Base-by-base conservation (phyloP, 495 filamentous ascomycete species). In the Amorphotheca resinae region DNA sequence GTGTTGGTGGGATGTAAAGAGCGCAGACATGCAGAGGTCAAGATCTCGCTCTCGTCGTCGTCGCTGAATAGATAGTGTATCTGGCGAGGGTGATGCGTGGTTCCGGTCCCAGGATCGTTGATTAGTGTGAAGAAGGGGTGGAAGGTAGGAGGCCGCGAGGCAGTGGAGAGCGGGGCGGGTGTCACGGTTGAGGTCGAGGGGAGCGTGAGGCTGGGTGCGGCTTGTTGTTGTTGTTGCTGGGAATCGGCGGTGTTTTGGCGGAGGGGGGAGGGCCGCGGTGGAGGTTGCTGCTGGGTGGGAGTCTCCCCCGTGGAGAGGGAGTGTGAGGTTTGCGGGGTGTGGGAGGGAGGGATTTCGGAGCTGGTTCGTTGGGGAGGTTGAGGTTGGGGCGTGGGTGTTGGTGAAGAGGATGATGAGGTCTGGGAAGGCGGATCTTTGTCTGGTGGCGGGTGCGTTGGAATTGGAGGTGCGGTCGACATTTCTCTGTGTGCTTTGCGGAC, bases 11-110 rank as follows among this genome's bases (percentile, higher is more conserved):
- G 38, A 17, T 41, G n/a, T 30, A 11, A 22, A 30, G 2, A 28
- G 1, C 38, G 38, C 11, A 28, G 1, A 16, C 38, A 39, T 1
- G 38, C 33, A 1, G 21, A 17, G 5, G 80, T 81, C 22, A 84
- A 60, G 33, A 80, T 64, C 8, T 83, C 79, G 55, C 74, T 70
- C 8, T 68, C 65, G 45, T 77, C 74, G 61, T 93, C 86, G 55
- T 88, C 82, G 49, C 70, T 72, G 64, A 93, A 96, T 46, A 95
- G 74, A 64, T 96, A 96, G 68, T 89, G 86, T 2, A 94, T 77
- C 31, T 70, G 76, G 16, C 79, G 76, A 48, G 93, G 88, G 60
- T 89, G 70, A 61, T 84, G 65, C 7, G 68, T 69, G 36, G 71
- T 70, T 21, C 64, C 64, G 11, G 61, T 65, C 14, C 59, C 63